phyloP scores from a whole-genome alignment of 2,329 filamentous ascomycete species.

The Lasiodiplodia citricola region DNA sequence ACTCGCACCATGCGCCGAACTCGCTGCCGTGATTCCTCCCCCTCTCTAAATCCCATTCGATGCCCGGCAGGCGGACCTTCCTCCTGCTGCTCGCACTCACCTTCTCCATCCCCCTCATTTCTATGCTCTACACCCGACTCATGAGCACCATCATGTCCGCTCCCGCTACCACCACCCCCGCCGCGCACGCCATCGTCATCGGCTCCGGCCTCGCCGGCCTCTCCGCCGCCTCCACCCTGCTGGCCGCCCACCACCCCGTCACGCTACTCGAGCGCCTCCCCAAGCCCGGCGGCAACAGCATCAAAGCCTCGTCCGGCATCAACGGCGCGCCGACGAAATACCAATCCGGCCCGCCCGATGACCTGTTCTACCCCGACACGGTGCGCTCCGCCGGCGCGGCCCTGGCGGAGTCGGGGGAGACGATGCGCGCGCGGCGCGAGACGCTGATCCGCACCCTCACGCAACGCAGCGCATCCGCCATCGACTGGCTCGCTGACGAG shows the following conservation, averaged over 20 bases:
- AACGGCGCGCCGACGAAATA: conserved; percentile 66
- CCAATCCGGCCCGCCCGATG: conserved; percentile 52
- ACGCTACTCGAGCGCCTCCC: conserved; percentile 63
- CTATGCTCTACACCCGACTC: conserved; percentile 16
- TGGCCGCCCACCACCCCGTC: conserved; percentile 59
- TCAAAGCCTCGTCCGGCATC: conserved; percentile 71
- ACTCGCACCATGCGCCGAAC: not conserved
- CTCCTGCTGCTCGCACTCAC: conserved; percentile 7
- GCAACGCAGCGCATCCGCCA: conserved; percentile 52
- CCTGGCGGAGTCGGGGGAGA: conserved; percentile 29
- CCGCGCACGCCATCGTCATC: conserved; percentile 60
- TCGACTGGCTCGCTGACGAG: conserved; percentile 63
- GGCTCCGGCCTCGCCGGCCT: conserved; percentile 69
- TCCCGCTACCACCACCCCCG: not conserved
- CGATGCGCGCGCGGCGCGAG: conserved; percentile 42
- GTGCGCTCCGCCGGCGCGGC: conserved; percentile 59
- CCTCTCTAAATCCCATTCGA: not conserved
- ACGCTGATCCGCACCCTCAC: conserved; percentile 58
- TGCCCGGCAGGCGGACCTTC: conserved; percentile 12
- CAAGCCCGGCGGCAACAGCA: conserved; percentile 68
- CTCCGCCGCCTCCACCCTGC: conserved; percentile 59
- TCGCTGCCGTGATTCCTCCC: not conserved
- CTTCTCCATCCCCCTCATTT: conserved; percentile 14
- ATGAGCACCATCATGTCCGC: not conserved
- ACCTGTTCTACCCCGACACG: conserved; percentile 61